These are phyloP conservation scores for Auricularia heimuer DNA, from an alignment of 768 basidiomycete genomes.

Conservation along the genomic window DNA sequence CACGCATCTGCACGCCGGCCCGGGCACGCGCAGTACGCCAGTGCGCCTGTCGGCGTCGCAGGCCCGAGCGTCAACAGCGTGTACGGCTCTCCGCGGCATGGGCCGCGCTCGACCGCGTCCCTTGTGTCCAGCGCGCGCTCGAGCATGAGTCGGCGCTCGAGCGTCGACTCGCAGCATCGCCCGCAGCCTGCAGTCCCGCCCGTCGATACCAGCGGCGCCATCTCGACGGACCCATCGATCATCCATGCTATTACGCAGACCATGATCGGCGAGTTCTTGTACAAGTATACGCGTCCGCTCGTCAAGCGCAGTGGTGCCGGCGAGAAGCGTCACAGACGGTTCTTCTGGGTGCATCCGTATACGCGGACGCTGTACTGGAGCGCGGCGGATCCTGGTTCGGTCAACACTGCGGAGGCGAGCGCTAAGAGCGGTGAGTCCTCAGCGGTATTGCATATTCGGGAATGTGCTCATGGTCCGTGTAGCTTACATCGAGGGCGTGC, in stretches of 20 bases:
- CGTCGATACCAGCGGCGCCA: slow-evolving; percentile 20
- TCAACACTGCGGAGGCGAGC: slow-evolving; percentile 79
- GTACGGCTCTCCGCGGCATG: slow-evolving; percentile 30
- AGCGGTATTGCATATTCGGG: slow-evolving; percentile 5
- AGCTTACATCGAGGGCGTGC: slow-evolving; percentile 92
- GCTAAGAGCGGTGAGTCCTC: slow-evolving; percentile 85
- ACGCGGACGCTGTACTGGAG: slow-evolving; percentile 98
- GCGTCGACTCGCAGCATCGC: slow-evolving; percentile 2
- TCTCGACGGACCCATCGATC: slow-evolving; percentile 74
- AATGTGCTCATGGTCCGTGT: slow-evolving; percentile 9
- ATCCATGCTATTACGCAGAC: slow-evolving; percentile 99
- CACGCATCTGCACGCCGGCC: neutral
- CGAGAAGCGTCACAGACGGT: slow-evolving; percentile 82
- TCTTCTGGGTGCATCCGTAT: slow-evolving; percentile 99
- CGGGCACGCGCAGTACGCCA: neutral
- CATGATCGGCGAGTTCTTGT: slow-evolving; percentile 98
- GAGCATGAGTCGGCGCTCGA: slow-evolving; percentile 28
- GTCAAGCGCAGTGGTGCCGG: slow-evolving; percentile 81
- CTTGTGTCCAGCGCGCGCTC: slow-evolving; percentile 50
- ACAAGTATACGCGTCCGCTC: slow-evolving; percentile 88
- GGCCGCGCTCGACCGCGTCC: slow-evolving; percentile 55
- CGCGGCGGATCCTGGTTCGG: slow-evolving; percentile 84
- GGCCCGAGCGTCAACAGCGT: neutral
- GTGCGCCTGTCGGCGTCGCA: neutral
- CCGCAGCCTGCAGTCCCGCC: slow-evolving; percentile 11